These are phyloP conservation scores for Mrakia blollopis DNA, from an alignment of 768 basidiomycete genomes.

Conservation along the genomic window DNA sequence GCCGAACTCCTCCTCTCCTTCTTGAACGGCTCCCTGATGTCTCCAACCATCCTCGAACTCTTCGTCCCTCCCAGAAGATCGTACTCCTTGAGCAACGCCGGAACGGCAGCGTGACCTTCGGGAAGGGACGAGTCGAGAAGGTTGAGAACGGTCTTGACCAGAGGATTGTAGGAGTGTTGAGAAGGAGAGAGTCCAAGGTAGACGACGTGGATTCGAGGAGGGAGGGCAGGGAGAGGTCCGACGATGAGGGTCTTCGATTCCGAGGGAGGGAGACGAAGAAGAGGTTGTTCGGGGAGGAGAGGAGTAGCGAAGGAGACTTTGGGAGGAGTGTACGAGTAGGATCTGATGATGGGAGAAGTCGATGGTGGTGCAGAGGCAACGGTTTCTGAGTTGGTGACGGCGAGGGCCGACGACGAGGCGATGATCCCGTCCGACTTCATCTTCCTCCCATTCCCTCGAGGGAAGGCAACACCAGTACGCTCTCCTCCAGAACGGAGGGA, in stretches of 20 bases:
- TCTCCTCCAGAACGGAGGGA: constrained; percentile 2
- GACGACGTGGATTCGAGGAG: constrained; percentile 10
- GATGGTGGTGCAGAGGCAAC: background rate
- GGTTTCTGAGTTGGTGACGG: background rate
- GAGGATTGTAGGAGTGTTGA: background rate
- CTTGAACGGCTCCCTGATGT: constrained; percentile 1
- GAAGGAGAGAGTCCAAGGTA: background rate
- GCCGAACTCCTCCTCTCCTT: constrained; percentile 2
- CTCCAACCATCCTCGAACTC: constrained; percentile 6
- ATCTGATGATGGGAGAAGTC: background rate
- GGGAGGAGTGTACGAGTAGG: background rate
- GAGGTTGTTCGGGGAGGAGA: background rate
- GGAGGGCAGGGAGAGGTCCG: background rate
- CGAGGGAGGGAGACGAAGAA: background rate
- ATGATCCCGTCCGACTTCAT: background rate
- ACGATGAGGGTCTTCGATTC: background rate
- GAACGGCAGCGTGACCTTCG: background rate
- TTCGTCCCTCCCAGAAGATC: constrained; percentile 7
- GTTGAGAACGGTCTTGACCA: background rate
- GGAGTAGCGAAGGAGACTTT: background rate
- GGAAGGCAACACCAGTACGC: background rate
- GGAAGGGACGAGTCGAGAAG: background rate
- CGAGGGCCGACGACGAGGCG: constrained; percentile 1
- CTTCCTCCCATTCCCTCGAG: background rate
- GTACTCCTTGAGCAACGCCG: constrained; percentile 10